Evolutionary conservation across 208 protist genomes (phyloP), one percentile per base, ranked within the genome.

Genomic region (Trypanosoma mega): DNA sequence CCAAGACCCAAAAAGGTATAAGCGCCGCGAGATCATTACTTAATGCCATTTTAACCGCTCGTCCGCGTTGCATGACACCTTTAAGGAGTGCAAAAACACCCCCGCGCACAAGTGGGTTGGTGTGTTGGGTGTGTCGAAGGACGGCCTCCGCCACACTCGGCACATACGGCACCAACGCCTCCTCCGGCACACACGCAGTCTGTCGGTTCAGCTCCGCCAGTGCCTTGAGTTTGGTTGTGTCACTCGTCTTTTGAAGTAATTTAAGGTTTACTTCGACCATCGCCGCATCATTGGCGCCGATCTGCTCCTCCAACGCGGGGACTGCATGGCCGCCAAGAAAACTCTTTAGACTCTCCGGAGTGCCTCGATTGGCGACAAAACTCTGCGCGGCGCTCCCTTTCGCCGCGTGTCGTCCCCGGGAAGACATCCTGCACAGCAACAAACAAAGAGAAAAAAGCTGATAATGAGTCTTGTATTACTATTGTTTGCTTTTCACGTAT

Each of bases 191-290:
- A 24, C 50, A 46, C 12, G 46, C 68, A 26, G 87, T 31, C 37
- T 43, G 60, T 14, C 4, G 62, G 26, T 73, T 76, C 12, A 96
- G 68, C 48, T 84, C 74, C 11, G 64, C 58, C 11, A 96, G 74
- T 3, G 90, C 73, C 67, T 96, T 96, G 23, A 88, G 77, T 63
- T 93, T 90, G 3, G 86, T 96, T 14, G 81, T 83, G 26, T 96
- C 90, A 66, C 80, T 90, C 20, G 58, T 82, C 65, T 96, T 96
- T 34, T 56, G 75, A 46, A 96, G 63, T 18, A 92, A 70, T 52
- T 78, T 78, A 8, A 94, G 56, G 59, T 84, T 78, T 23, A 91
- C 68, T 7, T 46, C 71, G 29, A 90, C 83, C 54, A 76, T 78
- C 0, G 63, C 44, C 0, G 51, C 52, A 49, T 48, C 53, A 21